Conservation (phyloP, 1,139 yeast species). For the Yamadazyma triangularis region DNA sequence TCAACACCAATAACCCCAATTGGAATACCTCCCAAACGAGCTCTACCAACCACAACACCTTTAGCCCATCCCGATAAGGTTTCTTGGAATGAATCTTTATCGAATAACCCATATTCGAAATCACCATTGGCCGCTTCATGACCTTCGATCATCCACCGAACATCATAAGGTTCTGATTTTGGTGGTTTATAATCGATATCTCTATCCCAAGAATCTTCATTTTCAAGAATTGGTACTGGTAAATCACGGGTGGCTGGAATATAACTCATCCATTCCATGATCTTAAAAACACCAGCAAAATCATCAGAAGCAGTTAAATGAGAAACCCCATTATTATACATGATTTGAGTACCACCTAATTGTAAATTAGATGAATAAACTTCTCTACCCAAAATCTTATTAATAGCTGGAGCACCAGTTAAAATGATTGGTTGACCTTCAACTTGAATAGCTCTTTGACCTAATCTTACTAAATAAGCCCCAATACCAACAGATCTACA, state of each 20-base stretch:
- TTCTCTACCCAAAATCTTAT: conserved; percentile 93
- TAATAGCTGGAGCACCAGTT: conserved; percentile 98
- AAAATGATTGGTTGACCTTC: conserved; percentile 98
- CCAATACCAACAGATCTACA: conserved; percentile 99
- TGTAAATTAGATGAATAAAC: conserved; percentile 95
- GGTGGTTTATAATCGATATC: conserved; percentile 78
- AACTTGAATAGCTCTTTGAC: conserved; percentile 97
- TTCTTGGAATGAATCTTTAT: conserved; percentile 89
- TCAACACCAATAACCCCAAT: conserved; percentile 97
- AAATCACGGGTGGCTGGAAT: conserved; percentile 86
- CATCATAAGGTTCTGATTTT: conserved; percentile 75
- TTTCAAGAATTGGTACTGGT: conserved; percentile 88
- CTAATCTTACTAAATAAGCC: conserved; percentile 94
- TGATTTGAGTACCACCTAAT: conserved; percentile 97
- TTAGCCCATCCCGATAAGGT: conserved; percentile 98
- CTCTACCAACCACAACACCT: conserved; percentile 98
- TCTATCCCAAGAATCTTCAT: conserved; percentile 89
- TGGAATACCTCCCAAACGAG: conserved; percentile 97
- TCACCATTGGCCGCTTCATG: conserved; percentile 59
- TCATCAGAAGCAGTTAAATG: conserved; percentile 95
- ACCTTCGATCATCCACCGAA: conserved; percentile 93
- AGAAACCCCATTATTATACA: conserved; percentile 97
- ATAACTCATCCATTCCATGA: conserved; percentile 94
- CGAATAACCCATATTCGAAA: conserved; percentile 85
- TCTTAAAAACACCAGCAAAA: conserved; percentile 92